Evolutionary conservation across 768 basidiomycete species (phyloP), one percentile per base, ranked within the genome.

Genomic region (Phylloporus scabripes): DNA sequence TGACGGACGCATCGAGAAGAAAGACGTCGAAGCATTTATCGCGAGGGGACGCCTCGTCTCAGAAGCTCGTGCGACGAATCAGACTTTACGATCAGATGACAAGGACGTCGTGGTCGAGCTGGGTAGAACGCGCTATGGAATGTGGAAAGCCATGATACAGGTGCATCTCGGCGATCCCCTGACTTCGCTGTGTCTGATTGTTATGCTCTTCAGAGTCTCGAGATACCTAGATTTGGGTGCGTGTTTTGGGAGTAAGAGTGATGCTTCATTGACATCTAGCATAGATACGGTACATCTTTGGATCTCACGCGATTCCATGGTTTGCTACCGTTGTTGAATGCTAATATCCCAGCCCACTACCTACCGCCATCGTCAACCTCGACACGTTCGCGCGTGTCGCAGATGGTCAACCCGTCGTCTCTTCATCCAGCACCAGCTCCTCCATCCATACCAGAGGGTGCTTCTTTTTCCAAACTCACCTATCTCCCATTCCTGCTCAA

Each of bases 71-170:
- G 26, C 10, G 5, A 51, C 18, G 33, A 28, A 11, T 14, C 41
- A 12, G 41, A 26, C 42, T 5, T 36, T 37, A 18, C 46, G 40
- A 20, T 33, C 38, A 28, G 42, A 56, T 5, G 47, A 48, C 28
- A 55, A 74, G 34, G 85, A 88, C 49, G 68, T 76, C 9, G 70
- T 84, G 2, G 78, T 91, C 3, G 87, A 88, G 45, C 74, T 93
- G 21, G 83, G 82, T 5, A 72, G 88, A 54, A 90, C 87, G 12
- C 73, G 91, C 46, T 79, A 82, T 60, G 82, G 81, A 9, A 94
- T 93, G 91, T 93, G 82, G 83, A 88, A 87, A 57, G 85, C 88
- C 2, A 93, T 93, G 91, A 78, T 74, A 9, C 88, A 87, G 79
- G 88, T 83, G 42, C 23, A 70, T 48, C 53, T 37, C 17, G 33